Conservation (phyloP, 2,329 filamentous ascomycete species). For the Cadophora gregata region DNA sequence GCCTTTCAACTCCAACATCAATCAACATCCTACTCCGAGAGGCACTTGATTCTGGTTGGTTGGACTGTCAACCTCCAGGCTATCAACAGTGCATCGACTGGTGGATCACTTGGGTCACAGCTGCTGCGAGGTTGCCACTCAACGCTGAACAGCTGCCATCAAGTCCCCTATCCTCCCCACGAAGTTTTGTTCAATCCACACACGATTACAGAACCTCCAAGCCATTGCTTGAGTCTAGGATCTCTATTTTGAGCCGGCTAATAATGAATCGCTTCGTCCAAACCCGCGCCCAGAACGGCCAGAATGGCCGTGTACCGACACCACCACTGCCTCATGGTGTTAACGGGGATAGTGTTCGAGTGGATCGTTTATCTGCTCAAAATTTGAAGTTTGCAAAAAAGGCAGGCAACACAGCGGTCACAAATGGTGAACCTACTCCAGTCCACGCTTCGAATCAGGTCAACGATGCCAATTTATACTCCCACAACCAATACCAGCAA, state of each 20-base stretch:
- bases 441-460: background rate
- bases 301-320: background rate
- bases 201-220: background rate
- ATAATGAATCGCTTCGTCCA: constrained; percentile 7
- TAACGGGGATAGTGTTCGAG: constrained; percentile 2
- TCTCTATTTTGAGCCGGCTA: background rate
- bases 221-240: background rate
- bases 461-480: background rate
- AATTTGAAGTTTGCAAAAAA: constrained; percentile 12
- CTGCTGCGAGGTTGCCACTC: background rate
- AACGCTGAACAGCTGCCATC: background rate
- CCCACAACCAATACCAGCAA: constrained; percentile 12
- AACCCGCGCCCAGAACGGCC: background rate
- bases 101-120: background rate
- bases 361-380: constrained; percentile 13
- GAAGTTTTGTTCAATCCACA: background rate
- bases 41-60: background rate
- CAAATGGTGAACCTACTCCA: background rate
- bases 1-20: background rate
- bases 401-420: background rate
- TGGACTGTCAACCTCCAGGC: background rate
- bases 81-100: background rate
- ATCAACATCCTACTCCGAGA: background rate
- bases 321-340: background rate
- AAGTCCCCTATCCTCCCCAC: background rate